Conservation (phyloP, 2,329 filamentous ascomycete genomes). For the Aspergillus melleus region DNA sequence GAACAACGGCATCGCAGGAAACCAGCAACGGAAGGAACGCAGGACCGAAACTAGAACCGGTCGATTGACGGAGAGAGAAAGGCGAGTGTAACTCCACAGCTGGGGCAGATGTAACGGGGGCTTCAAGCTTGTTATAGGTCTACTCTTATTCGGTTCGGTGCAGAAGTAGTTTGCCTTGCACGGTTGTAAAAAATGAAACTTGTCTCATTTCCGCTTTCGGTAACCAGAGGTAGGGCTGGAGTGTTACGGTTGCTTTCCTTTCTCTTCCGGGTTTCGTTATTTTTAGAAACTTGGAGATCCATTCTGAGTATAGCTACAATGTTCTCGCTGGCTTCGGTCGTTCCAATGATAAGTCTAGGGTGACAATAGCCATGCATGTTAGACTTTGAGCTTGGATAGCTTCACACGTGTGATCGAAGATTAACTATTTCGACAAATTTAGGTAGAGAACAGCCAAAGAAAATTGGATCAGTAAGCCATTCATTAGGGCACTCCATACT, state of each 20-base stretch:
- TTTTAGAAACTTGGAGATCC: constrained; percentile 7
- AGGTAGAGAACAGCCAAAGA: background rate
- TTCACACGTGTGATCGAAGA: background rate
- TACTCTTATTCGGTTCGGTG: background rate
- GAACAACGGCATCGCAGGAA: background rate
- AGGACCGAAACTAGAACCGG: background rate
- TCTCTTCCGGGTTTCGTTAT: background rate
- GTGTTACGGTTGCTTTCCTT: constrained; percentile 12
- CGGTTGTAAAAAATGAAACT: constrained; percentile 8
- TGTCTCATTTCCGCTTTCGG: constrained; percentile 22
- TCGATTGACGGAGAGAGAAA: background rate
- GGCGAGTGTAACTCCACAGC: background rate
- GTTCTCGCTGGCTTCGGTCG: background rate
- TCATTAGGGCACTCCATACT: too few species aligned
- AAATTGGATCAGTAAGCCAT: too few species aligned
- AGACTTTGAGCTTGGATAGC: background rate
- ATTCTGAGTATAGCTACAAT: constrained; percentile 2
- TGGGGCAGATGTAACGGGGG: constrained; percentile 9
- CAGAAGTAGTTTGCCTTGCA: constrained; percentile 1
- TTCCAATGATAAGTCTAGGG: background rate
- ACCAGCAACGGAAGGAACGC: constrained; percentile 13
- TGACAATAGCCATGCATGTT: background rate
- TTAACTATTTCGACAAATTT: background rate
- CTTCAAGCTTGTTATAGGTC: background rate
- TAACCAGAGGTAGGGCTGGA: constrained; percentile 4